phyloP scores from a whole-genome alignment of 805 yeast genomes.

The Saccharomycopsis sp. region DNA sequence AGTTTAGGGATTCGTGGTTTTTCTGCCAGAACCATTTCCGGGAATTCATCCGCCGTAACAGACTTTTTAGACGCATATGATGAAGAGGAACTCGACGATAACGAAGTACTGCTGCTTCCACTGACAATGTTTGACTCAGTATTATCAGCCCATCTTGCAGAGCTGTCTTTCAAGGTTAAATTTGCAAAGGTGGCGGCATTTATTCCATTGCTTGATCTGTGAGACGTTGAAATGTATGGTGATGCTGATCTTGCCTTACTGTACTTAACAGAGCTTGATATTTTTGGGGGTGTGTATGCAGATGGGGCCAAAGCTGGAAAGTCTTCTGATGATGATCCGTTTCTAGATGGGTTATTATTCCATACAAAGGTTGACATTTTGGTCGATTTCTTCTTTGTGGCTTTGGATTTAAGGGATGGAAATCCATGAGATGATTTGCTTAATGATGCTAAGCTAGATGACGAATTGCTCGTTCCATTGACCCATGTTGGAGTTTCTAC shows the following conservation, averaged over 20 bases:
- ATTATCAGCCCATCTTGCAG: conserved; percentile 13
- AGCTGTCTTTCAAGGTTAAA: conserved; percentile 8
- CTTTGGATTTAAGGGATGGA: conserved; percentile 21
- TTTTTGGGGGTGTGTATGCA: neutral
- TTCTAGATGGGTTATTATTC: neutral
- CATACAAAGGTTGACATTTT: neutral
- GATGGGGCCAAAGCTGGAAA: conserved; percentile 7
- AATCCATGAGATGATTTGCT: conserved; percentile 14
- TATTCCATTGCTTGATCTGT: neutral
- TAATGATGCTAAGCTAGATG: conserved; percentile 16
- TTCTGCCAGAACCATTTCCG: conserved; percentile 7
- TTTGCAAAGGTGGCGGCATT: conserved; percentile 3
- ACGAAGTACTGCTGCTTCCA: conserved; percentile 21
- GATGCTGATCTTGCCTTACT: neutral
- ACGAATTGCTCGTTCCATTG: neutral
- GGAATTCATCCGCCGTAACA: conserved; percentile 23
- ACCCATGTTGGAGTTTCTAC: conserved; percentile 25
- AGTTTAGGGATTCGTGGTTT: conserved; percentile 5
- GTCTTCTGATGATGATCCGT: conserved; percentile 4
- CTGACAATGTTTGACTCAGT: neutral
- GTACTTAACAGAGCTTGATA: neutral
- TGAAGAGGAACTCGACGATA: conserved; percentile 29
- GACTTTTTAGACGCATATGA: conserved; percentile 30
- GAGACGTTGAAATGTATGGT: neutral
- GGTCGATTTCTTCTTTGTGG: conserved; percentile 17